Evolutionary conservation across 805 yeast genomes (phyloP).

Genomic region (Candida tammaniensis): DNA sequence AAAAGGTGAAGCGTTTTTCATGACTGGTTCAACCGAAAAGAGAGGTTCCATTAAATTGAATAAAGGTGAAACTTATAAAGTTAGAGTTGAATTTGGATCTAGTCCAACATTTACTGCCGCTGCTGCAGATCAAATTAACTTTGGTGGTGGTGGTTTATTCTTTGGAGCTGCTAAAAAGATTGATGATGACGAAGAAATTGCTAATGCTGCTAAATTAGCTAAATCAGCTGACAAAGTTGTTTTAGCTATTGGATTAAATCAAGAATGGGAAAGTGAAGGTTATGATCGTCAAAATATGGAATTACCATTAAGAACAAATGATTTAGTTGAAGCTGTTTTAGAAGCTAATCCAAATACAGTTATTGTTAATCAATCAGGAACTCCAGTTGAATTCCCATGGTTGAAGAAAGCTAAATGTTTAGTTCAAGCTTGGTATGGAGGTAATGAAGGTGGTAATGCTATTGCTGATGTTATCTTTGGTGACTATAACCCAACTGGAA

Average conservation of each 20-base stretch:
- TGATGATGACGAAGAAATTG: slow-evolving; percentile 24
- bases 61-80: slow-evolving; percentile 42
- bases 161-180: slow-evolving; percentile 24
- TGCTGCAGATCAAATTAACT: slow-evolving; percentile 9
- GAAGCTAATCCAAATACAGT: slow-evolving; percentile 29
- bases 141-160: slow-evolving; percentile 23
- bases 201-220: slow-evolving; percentile 23
- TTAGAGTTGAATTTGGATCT: slow-evolving; percentile 49
- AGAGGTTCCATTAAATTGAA: slow-evolving; percentile 34
- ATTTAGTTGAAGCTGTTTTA: slow-evolving; percentile 23
- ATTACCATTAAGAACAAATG: slow-evolving; percentile 20
- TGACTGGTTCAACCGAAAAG: slow-evolving; percentile 50
- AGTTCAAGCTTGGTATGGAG: slow-evolving; percentile 36
- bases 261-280: slow-evolving; percentile 34
- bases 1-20: slow-evolving; percentile 48
- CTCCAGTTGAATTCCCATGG: slow-evolving; percentile 35
- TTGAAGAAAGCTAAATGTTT: slow-evolving; percentile 20
- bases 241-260: slow-evolving; percentile 26
- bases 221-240: slow-evolving; percentile 30
- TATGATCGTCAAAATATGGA: slow-evolving; percentile 30
- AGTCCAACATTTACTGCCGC: slow-evolving; percentile 15
- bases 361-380: slow-evolving; percentile 33
- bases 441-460: slow-evolving; percentile 50
- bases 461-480: slow-evolving; percentile 60
- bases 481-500: slow-evolving; percentile 56